A percentile compares a stretch with the other conserved stretches of the same genome.
Conservation (phyloP, 495 filamentous ascomycete species). For the Tuber brumale region DNA sequence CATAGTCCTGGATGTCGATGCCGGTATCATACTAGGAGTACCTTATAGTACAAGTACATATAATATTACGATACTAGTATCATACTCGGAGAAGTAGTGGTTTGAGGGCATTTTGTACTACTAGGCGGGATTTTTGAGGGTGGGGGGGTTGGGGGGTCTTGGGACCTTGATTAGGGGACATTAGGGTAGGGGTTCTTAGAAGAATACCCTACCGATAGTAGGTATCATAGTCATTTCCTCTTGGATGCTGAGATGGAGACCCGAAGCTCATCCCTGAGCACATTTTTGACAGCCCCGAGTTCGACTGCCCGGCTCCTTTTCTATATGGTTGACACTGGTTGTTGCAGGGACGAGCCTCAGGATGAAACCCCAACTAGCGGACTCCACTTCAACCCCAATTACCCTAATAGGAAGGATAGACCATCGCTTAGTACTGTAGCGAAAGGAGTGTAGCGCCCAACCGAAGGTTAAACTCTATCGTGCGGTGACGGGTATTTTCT, state of each 20-base stretch:
- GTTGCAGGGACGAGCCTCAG: constrained; percentile 32
- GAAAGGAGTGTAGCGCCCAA: not conserved
- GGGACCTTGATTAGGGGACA: not conserved
- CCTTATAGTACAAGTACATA: not conserved
- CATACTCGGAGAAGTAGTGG: not conserved
- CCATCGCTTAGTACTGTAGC: constrained; percentile 1
- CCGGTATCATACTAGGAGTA: not conserved
- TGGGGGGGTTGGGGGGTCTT: not conserved
- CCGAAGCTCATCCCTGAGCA: not conserved
- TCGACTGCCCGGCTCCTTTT: not conserved
- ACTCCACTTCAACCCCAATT: constrained; percentile 1
- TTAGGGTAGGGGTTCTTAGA: constrained; percentile 6
- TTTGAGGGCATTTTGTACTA: not conserved
- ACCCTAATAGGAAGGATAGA: not conserved
- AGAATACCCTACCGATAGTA: constrained; percentile 3
- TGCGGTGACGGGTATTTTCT: not conserved
- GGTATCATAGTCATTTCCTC: too few species aligned
- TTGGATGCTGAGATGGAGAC: not conserved
- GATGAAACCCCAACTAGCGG: constrained; percentile 35
- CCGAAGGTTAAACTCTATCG: not conserved
- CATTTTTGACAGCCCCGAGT: not conserved
- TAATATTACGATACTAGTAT: not conserved
- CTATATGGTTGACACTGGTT: not conserved
- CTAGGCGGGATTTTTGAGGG: not conserved
- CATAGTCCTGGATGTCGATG: too few species aligned